These are phyloP conservation scores for Pontederia paniculata DNA, from an alignment of 176 grass and related monocot species.

Conservation along the genomic window DNA sequence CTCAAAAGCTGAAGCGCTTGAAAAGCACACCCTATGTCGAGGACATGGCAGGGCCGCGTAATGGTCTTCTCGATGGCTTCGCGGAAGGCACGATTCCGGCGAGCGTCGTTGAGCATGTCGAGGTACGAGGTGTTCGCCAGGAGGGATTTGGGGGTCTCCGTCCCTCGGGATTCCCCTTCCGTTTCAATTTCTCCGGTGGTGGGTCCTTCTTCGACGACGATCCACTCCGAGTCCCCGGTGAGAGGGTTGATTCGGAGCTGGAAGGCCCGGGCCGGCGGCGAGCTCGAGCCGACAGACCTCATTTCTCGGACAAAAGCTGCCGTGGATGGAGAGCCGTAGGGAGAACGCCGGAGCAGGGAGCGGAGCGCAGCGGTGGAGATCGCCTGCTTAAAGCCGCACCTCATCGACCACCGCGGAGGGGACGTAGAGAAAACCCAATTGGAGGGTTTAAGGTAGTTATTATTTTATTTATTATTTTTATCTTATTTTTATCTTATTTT, in stretches of 20 bases:
- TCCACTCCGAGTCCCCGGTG: constrained; percentile 91
- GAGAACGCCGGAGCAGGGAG: not conserved
- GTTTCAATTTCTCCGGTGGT: too few relatives aligned
- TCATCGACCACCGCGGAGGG: too few relatives aligned
- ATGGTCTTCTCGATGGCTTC: constrained; percentile 53
- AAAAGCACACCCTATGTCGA: constrained; percentile 72
- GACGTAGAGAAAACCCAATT: too few relatives aligned
- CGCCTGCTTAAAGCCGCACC: constrained; percentile 1
- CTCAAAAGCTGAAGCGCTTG: not conserved
- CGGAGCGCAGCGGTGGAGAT: constrained; percentile 12
- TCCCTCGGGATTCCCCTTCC: constrained; percentile 4
- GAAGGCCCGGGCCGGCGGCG: constrained; percentile 36
- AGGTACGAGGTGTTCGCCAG: constrained; percentile 74
- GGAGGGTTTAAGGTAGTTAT: too few relatives aligned
- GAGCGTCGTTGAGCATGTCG: constrained; percentile 84
- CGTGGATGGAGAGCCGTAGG: not conserved
- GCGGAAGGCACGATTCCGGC: constrained; percentile 62
- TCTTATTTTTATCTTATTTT: too few relatives aligned
- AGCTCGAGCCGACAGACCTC: not conserved
- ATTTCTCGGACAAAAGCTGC: constrained; percentile 1
- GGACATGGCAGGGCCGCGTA: constrained; percentile 53
- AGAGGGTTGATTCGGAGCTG: constrained; percentile 83
- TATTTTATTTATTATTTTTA: too few relatives aligned
- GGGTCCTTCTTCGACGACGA: constrained; percentile 53
- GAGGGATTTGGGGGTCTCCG: constrained; percentile 21